Conservation (phyloP, 2,329 filamentous ascomycete genomes). For the Pestalotiopsis sp. region DNA sequence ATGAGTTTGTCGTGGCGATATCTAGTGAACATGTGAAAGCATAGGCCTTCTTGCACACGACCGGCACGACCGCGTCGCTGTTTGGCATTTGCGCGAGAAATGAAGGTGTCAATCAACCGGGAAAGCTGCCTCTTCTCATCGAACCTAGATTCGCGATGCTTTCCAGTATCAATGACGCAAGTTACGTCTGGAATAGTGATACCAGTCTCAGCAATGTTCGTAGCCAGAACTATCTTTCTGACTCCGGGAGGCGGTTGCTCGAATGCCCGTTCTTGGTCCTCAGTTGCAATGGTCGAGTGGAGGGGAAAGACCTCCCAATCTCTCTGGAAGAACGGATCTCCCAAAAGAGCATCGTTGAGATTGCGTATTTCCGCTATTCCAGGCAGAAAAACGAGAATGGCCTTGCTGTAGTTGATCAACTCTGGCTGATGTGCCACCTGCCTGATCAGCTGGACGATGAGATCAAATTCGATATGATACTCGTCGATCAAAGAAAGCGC, state of each 20-base stretch:
- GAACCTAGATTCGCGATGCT: constrained; percentile 96
- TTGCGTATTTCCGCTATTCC: constrained; percentile 91
- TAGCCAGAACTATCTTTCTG: constrained; percentile 93
- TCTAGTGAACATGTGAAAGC: constrained; percentile 94
- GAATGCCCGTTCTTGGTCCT: constrained; percentile 95
- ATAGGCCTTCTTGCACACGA: constrained; percentile 91
- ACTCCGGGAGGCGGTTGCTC: constrained; percentile 78
- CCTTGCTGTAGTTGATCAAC: constrained; percentile 77
- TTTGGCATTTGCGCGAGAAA: constrained; percentile 93
- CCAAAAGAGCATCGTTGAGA: constrained; percentile 81
- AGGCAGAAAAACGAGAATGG: constrained; percentile 91
- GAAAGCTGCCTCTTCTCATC: constrained; percentile 93
- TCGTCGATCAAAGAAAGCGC: constrained; percentile 82
- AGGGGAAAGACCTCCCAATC: constrained; percentile 87
- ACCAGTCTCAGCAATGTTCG: constrained; percentile 97
- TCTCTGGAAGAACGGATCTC: constrained; percentile 73
- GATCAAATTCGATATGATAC: constrained; percentile 86
- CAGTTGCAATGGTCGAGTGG: constrained; percentile 92
- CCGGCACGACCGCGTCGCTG: constrained; percentile 92
- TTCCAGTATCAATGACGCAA: constrained; percentile 94
- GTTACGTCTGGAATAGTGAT: constrained; percentile 98
- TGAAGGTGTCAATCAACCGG: constrained; percentile 89
- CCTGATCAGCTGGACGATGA: constrained; percentile 79
- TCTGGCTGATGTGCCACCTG: constrained; percentile 71
- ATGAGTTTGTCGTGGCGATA: constrained; percentile 83